Percentiles rank a stretch among this genome's conserved stretches.
Evolutionary conservation across 805 yeast species (phyloP).

Genomic region (Starmerella bombi): DNA sequence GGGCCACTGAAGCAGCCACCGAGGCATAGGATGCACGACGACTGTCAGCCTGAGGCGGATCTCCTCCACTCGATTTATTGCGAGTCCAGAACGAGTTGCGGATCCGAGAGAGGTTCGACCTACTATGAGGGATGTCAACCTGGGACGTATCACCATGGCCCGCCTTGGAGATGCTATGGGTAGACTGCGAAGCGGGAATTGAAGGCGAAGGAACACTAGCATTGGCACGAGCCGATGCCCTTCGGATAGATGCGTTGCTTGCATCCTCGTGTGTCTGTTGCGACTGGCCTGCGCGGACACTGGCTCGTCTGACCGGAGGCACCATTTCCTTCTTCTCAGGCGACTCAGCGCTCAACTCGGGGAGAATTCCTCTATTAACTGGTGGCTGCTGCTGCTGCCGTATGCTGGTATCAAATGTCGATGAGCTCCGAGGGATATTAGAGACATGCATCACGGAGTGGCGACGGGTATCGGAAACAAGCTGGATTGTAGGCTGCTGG

Average conservation of each 20-base stretch:
- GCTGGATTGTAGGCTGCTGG: neutral
- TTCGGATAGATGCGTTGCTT: neutral
- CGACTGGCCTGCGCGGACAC: neutral
- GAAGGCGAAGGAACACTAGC: neutral
- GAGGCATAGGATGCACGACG: neutral
- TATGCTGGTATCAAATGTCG: no score
- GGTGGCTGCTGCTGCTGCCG: no score
- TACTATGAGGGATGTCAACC: neutral
- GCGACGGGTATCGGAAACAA: neutral
- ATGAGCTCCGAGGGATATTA: neutral
- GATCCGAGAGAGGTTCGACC: neutral
- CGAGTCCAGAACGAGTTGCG: neutral
- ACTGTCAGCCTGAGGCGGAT: neutral
- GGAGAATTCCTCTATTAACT: neutral
- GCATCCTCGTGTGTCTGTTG: neutral
- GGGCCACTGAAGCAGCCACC: neutral
- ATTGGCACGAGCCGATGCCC: neutral
- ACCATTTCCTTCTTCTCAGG: neutral
- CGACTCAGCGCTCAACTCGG: neutral
- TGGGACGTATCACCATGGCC: neutral
- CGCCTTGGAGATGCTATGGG: neutral
- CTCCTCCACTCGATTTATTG: neutral
- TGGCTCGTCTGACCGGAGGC: neutral
- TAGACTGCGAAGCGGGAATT: neutral
- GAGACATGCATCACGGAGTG: no score